Base-by-base conservation (phyloP, 345 rosid species). In the Cardamine occulta region DNA sequence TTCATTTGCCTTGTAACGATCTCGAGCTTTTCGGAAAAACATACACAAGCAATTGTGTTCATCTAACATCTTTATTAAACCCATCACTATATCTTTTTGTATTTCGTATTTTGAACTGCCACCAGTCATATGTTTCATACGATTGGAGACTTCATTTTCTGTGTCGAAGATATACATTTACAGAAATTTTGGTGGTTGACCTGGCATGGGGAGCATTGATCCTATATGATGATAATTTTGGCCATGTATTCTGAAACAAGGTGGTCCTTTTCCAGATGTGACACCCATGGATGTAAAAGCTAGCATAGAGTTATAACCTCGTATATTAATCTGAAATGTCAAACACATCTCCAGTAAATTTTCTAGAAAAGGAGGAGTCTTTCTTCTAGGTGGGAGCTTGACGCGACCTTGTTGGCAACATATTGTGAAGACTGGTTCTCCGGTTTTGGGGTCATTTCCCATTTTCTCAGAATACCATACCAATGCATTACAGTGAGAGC, bases 341-440 rank as follows among this genome's bases (percentile, higher is more conserved):
- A 4, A 13, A 6, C 11, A 23, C 10, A 7, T 62, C 13, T 14
- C 0, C 0, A 13, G 21, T 1, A 62, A 7, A 0, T 21, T 0
- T 21, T 23, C 7, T 4, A 40, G 29, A 14, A 3, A 40, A 13
- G 3, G 0, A 1, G 66, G 31, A 0, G 44, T 11, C 0, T 35
- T 0, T 34, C 14, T 18, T 0, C 18, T 19, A 2, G 8, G 45
- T 6, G 64, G 64, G 2, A 61, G 49, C 40, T 61, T 39, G 18
- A 61, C 66, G 1, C 66, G 66, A 1, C 48, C 66, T 61, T 61
- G 49, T 37, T 61, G 48, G 8, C 48, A 61, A 23, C 66, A 61
- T 21, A 61, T 61, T 21, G 66, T 37, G 49, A 37, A 61, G 0
- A 24, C 14, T 0, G 32, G 49, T 3, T 12, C 12, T 6, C 49